Base-by-base conservation (phyloP, 352 stramenopile species). In the Pythium insidiosum region DNA sequence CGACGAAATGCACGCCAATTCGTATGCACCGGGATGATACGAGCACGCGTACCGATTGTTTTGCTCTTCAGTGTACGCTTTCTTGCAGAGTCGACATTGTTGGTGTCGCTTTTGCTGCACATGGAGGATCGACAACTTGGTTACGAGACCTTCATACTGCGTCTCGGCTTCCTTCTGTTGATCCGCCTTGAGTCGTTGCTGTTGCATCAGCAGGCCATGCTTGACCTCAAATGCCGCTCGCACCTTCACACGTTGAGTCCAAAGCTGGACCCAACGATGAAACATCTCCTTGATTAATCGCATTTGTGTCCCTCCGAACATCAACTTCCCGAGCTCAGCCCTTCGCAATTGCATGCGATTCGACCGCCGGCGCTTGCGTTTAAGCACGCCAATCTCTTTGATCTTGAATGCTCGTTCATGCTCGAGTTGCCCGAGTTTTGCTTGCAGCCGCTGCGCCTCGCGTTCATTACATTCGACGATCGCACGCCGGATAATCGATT, bases 161-260 rank as follows among this genome's bases (percentile, higher is more conserved):
- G 58, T 61, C 35, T 58, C 46, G 36, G 47, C 48, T n/a, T n/a
- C n/a, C n/a, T n/a, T n/a, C n/a, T n/a, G n/a, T n/a, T n/a, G n/a
- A n/a, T n/a, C n/a, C n/a, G n/a, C n/a, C n/a, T n/a, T n/a, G 1
- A 88, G 38, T 19, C 58, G 56, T 19, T 73, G 58, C 24, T 83
- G 63, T 16, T 88, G 75, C 15, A 88, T 50, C 1, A 85, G 30
- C 0, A 84, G 41, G 13, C 64, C 63, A 31, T 85, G 70, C 20
- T 85, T 84, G n/a, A 85, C 26, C 34, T 84, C 71, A 40, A 85
- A 88, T 7, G 68, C 74, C 4, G 72, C 57, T 1, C 72, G 70
- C 6, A 88, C 72, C 40, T 66, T 53, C 1, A 73, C 57, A 7
- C 72, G 60, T 26, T 77, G 60, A 0, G 72, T 77, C 69, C 69